phyloP scores from a whole-genome alignment of 495 filamentous ascomycete species.

The Tetracladium marchalianum region DNA sequence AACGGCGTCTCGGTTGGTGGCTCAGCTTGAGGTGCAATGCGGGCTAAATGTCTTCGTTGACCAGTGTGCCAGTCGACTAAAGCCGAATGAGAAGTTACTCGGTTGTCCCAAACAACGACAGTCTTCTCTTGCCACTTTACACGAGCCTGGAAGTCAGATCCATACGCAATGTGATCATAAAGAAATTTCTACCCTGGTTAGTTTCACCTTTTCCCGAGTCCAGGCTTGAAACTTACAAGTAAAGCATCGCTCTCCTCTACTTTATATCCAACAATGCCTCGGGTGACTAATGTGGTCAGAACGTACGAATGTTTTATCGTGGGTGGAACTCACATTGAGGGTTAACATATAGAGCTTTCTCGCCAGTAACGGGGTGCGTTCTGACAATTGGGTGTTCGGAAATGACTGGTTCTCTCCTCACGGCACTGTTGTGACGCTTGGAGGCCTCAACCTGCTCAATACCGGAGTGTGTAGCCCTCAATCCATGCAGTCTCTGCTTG shows the following conservation, averaged over 20 bases:
- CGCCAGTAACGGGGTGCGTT: constrained; percentile 69
- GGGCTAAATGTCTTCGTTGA: constrained; percentile 52
- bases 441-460: constrained; percentile 55
- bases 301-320: not conserved
- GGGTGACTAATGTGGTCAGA: constrained; percentile 2
- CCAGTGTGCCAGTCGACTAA: constrained; percentile 52
- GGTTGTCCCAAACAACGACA: constrained; percentile 73
- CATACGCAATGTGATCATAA: constrained; percentile 69
- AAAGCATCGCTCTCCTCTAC: constrained; percentile 68
- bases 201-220: constrained; percentile 53
- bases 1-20: constrained; percentile 11
- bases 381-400: constrained; percentile 63
- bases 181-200: constrained; percentile 76
- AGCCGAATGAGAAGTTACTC: constrained; percentile 36
- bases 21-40: constrained; percentile 63
- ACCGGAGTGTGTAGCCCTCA: constrained; percentile 63
- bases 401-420: constrained; percentile 58
- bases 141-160: constrained; percentile 78
- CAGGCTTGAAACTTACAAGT: constrained; percentile 50
- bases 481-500: constrained; percentile 59
- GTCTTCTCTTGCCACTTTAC: constrained; percentile 74
- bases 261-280: constrained; percentile 10
- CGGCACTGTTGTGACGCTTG: constrained; percentile 43
- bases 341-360: constrained; percentile 81
- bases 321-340: constrained; percentile 57